Evolutionary conservation across 2,329 filamentous ascomycete species (phyloP).

Genomic region (Talaromyces sp.): DNA sequence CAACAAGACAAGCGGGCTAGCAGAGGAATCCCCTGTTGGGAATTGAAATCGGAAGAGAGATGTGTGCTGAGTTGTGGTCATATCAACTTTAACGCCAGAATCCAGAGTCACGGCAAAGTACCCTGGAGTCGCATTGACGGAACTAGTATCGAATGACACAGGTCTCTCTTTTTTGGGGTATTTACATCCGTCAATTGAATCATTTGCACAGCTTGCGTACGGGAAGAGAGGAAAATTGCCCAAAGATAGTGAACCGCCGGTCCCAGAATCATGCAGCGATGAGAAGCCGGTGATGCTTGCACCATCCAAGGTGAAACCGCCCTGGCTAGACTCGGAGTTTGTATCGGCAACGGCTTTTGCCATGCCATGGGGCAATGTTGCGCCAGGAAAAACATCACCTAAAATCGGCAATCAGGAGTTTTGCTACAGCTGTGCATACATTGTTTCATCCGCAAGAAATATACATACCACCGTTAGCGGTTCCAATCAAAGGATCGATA

Average conservation of each 20-base stretch:
- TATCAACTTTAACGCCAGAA: conserved; percentile 58
- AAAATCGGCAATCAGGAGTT: not conserved
- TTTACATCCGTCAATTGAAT: conserved; percentile 59
- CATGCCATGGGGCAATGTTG: conserved; percentile 53
- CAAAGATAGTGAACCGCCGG: conserved; percentile 56
- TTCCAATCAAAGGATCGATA: conserved; percentile 53
- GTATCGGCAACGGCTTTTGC: conserved; percentile 57
- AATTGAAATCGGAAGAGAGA: conserved; percentile 65
- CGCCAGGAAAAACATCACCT: conserved; percentile 57
- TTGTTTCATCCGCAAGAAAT: not conserved
- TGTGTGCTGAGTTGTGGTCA: conserved; percentile 62
- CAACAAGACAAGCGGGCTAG: conserved; percentile 58
- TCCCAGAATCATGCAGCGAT: conserved; percentile 50
- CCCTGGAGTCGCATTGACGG: conserved; percentile 59
- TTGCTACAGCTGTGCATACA: not conserved
- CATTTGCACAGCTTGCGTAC: conserved; percentile 57
- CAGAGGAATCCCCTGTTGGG: conserved; percentile 33
- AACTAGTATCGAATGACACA: conserved; percentile 47
- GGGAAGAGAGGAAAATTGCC: conserved; percentile 72
- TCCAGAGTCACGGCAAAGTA: conserved; percentile 61
- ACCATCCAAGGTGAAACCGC: conserved; percentile 53
- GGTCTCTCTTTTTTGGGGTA: conserved; percentile 56
- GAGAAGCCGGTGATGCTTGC: conserved; percentile 51
- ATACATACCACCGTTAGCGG: conserved; percentile 44
- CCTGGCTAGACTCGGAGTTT: conserved; percentile 50